Percentiles rank a stretch among this genome's conserved stretches.
These are phyloP conservation scores for Cladophialophora carrionii DNA, from an alignment of 2,329 filamentous ascomycete species.

Conservation along the genomic window DNA sequence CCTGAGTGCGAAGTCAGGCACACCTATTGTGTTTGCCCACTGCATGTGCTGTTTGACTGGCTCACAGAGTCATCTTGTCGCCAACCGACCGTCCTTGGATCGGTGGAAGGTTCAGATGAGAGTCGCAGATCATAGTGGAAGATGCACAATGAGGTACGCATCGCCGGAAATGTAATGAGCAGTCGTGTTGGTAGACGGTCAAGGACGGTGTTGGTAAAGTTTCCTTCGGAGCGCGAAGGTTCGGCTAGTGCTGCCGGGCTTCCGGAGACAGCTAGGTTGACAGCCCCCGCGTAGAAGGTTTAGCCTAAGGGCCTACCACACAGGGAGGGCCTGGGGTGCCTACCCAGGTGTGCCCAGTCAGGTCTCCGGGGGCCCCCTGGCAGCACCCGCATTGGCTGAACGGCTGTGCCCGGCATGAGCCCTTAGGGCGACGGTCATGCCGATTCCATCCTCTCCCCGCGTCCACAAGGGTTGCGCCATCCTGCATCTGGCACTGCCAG, in stretches of 20 bases:
- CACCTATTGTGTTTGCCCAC: background rate
- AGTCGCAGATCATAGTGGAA: background rate
- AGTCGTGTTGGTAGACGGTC: background rate
- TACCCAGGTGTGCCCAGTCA: no score
- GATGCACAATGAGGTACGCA: no score
- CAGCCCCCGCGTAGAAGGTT: no score
- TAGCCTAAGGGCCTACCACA: no score
- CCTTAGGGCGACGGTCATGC: conserved; percentile 13
- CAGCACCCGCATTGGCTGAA: background rate
- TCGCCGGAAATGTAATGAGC: background rate
- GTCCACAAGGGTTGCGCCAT: conserved; percentile 18
- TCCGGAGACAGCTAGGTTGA: background rate
- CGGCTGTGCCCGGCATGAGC: conserved; percentile 9
- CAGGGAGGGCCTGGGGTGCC: no score
- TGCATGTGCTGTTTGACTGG: conserved; percentile 9
- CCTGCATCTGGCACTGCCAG: conserved; percentile 5
- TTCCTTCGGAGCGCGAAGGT: background rate
- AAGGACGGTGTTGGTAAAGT: conserved; percentile 1
- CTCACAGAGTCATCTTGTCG: background rate
- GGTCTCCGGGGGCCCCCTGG: no score
- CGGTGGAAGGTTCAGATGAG: background rate
- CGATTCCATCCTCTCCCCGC: conserved; percentile 11
- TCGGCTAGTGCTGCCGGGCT: conserved; percentile 6
- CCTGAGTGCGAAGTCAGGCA: background rate
- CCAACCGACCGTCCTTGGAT: background rate